A percentile compares a stretch with the other conserved stretches of the same genome.
Evolutionary conservation across 805 yeast genomes (phyloP).

Genomic region (Candida caryicola): DNA sequence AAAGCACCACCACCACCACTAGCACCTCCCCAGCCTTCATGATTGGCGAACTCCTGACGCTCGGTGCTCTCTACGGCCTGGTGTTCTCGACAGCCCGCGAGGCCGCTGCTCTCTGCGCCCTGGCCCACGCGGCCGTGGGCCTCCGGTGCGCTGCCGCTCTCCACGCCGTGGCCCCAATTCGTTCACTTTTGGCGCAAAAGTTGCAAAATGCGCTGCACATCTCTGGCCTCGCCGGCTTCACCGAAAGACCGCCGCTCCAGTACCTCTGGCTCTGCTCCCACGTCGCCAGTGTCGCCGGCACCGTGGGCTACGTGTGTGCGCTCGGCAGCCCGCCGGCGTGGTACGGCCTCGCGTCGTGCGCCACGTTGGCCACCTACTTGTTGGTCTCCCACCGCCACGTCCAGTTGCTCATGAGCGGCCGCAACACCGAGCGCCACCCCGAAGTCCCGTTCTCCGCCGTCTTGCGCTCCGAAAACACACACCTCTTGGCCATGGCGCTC

Average conservation of each 20-base stretch:
- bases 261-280: slow-evolving; percentile 7
- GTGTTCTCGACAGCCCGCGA: too few species aligned
- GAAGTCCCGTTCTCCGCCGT: slow-evolving; percentile 19
- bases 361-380: slow-evolving; percentile 16
- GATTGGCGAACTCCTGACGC: too few species aligned
- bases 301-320: not conserved
- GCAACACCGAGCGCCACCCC: not conserved
- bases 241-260: slow-evolving; percentile 1
- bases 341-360: slow-evolving; percentile 11
- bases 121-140: too few species aligned
- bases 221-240: not conserved
- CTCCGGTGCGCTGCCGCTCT: too few species aligned
- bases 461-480: slow-evolving; percentile 29
- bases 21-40: too few species aligned
- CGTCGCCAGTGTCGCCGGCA: slow-evolving; percentile 4
- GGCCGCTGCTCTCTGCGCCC: too few species aligned
- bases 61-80: too few species aligned
- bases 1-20: too few species aligned
- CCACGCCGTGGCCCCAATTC: too few species aligned
- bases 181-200: too few species aligned
- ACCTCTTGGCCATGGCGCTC: slow-evolving; percentile 21
- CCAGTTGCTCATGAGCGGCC: slow-evolving; percentile 1
- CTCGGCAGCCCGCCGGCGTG: not conserved
- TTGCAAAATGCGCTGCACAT: too few species aligned
- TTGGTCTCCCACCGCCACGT: slow-evolving; percentile 19